Base-by-base conservation (phyloP, 495 filamentous ascomycete species). In the Penicillium atrosanguineum region DNA sequence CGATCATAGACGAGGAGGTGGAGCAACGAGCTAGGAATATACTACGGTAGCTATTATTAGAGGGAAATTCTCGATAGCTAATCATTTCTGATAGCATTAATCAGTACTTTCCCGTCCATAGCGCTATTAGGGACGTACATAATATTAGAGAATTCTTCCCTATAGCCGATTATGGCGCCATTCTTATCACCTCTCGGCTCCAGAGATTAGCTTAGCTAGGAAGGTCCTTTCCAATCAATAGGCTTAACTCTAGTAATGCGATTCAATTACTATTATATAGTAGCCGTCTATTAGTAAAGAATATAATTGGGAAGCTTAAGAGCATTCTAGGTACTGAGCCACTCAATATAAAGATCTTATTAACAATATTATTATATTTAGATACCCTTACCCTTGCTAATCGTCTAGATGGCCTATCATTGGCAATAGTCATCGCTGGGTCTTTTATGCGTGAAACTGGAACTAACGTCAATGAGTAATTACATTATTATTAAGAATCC, bases 351-450 rank as follows among this genome's bases (percentile, higher is more conserved):
- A 4, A 43, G 28, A 46, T 44, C 2, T 52, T 52, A 42, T 16
- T 46, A 15, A 55, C 46, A 2, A 55, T 48, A 46, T 57, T 67
- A 43, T 67, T 43, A 45, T 50, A 31, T 38, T 5, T 51, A 69
- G 63, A 65, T 55, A 37, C 37, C 37, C 12, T 57, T 62, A 16
- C 60, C 48, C 65, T 69, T 43, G 40, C 46, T 1, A 53, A 26
- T 42, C 50, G 60, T 50, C 60, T 79, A 21, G 72, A 69, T 52
- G 74, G 73, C 42, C 68, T 77, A 9, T 67, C 72, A 41, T 56
- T 79, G 6, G 74, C 74, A 29, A 69, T 79, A 45, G 57, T 68
- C 25, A 67, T 75, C 47, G 74, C 74, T 5, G 74, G 62, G 21
- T 60, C 75, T 9, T 79, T 64, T 53, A 67, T 79, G 47, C 60